These are phyloP conservation scores for Botrytis galanthina DNA, from an alignment of 2,329 filamentous ascomycete species.

Conservation along the genomic window DNA sequence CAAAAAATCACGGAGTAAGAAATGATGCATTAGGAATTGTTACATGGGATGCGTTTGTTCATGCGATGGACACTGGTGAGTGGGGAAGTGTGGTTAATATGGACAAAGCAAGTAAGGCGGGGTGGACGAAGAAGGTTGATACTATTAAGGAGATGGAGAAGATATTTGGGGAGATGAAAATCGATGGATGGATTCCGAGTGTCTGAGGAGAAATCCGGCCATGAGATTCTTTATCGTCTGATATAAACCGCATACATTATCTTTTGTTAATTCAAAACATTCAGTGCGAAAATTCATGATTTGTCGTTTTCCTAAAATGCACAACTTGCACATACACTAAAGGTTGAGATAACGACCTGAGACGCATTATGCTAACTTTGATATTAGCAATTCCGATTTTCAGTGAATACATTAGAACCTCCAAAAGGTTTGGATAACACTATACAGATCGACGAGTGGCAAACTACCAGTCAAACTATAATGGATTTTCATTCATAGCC, in stretches of 20 bases:
- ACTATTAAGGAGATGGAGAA: constrained; percentile 12
- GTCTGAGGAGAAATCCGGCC: not conserved
- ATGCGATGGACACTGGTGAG: not conserved
- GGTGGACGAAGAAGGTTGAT: constrained; percentile 11
- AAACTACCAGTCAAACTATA: not conserved
- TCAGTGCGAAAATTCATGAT: not conserved
- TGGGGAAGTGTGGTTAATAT: constrained; percentile 17
- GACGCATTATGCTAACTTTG: not conserved
- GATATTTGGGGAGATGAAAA: constrained; percentile 15
- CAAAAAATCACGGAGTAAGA: not conserved
- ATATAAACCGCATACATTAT: not conserved
- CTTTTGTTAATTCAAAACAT: not conserved
- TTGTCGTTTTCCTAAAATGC: not conserved
- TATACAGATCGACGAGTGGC: not conserved
- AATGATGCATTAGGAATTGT: not conserved
- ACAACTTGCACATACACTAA: not conserved
- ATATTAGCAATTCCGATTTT: not conserved
- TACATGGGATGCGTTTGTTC: constrained; percentile 16
- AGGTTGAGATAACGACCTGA: not conserved
- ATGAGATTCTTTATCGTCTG: not conserved
- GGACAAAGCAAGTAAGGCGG: constrained; percentile 14
- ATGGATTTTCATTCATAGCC: not conserved
- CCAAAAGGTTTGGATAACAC: not conserved
- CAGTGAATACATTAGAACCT: not conserved
- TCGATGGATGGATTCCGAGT: constrained; percentile 9